A percentile compares a stretch with the other conserved stretches of the same genome.
These are phyloP conservation scores for Phyllosticta ampelicida DNA, from an alignment of 2,329 filamentous ascomycete species.

Conservation along the genomic window DNA sequence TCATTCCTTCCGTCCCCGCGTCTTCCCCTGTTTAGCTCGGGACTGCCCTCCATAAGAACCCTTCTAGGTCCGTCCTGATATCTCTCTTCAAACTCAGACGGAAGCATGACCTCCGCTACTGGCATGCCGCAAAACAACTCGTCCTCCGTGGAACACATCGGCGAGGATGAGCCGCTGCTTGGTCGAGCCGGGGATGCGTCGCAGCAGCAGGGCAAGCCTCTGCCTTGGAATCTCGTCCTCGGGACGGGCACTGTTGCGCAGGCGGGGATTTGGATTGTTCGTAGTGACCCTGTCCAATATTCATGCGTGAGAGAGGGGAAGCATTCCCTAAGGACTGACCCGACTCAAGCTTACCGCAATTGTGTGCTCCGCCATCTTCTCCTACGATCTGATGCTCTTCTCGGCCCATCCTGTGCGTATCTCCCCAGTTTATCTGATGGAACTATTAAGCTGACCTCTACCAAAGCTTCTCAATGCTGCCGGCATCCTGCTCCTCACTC, in stretches of 20 bases:
- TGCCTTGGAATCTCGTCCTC: conserved; percentile 70
- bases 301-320: not conserved
- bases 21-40: not conserved
- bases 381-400: conserved; percentile 65
- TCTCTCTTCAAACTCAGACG: no score
- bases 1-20: conserved; percentile 5
- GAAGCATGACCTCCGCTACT: conserved; percentile 56
- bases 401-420: conserved; percentile 70
- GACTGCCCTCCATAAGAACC: not conserved
- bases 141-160: conserved; percentile 24
- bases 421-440: conserved; percentile 11
- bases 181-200: conserved; percentile 61
- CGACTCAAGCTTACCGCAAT: conserved; percentile 52
- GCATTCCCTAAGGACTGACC: not conserved
- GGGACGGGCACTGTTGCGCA: conserved; percentile 77
- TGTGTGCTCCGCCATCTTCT: conserved; percentile 69
- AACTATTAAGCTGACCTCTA: not conserved
- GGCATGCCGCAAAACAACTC: conserved; percentile 49
- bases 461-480: conserved; percentile 44
- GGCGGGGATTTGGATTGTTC: conserved; percentile 59
- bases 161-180: conserved; percentile 55
- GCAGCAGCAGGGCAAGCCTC: conserved; percentile 52
- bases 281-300: conserved; percentile 15
- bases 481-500: conserved; percentile 62
- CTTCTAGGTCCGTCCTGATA: not conserved